phyloP scores from a whole-genome alignment of 306 rosid species.

The Trifolium fragiferum region DNA sequence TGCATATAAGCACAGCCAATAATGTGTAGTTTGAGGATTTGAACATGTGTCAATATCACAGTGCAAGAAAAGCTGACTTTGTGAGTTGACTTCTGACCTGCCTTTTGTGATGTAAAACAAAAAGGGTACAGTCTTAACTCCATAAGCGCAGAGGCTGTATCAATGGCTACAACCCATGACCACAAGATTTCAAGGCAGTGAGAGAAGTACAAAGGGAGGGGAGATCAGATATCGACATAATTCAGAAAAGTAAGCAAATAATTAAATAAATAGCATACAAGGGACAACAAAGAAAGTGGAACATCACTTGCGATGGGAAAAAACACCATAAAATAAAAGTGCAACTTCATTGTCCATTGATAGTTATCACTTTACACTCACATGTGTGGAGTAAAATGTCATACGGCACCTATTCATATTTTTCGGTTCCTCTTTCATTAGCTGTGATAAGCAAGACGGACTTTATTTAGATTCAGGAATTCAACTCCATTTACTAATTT shows the following conservation, averaged over 20 bases:
- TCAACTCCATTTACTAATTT: slow-evolving; percentile 20
- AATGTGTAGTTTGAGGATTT: background rate
- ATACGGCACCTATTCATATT: background rate
- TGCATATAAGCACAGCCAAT: background rate
- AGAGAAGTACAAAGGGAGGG: background rate
- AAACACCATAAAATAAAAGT: no score
- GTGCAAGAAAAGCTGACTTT: slow-evolving; percentile 13
- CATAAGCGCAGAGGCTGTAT: slow-evolving; percentile 15
- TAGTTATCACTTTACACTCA: no score
- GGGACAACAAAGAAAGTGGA: no score
- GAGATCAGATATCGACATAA: no score
- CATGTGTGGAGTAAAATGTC: no score
- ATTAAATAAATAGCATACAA: no score
- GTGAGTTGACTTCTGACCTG: slow-evolving; percentile 5
- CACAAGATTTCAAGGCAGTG: background rate
- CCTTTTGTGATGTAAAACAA: slow-evolving; percentile 5
- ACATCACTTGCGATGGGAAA: no score
- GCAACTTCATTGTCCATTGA: no score
- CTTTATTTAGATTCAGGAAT: background rate
- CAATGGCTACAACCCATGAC: slow-evolving; percentile 14
- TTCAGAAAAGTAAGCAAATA: no score
- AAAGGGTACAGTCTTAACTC: slow-evolving; percentile 8
- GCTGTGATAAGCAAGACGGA: background rate
- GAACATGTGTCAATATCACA: background rate
- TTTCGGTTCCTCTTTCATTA: slow-evolving; percentile 21